phyloP scores from a whole-genome alignment of 228 moss, liverwort and hornwort genomes.

The Sphagnum magellanicum region DNA sequence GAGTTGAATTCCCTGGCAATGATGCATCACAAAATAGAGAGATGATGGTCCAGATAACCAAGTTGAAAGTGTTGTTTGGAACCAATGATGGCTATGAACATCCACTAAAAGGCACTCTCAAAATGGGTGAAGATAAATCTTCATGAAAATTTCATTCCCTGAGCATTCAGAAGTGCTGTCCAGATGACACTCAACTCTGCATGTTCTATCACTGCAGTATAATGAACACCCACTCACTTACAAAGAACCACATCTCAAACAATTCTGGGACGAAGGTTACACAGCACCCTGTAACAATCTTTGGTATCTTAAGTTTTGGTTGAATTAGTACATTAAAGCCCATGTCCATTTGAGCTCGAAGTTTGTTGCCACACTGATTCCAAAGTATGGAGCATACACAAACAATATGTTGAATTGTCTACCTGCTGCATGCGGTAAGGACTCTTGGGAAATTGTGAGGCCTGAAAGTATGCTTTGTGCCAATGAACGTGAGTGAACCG shows the following conservation, averaged over 20 bases:
- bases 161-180: slow-evolving; percentile 61
- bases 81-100: background rate
- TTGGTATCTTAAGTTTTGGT: too few species aligned
- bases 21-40: background rate
- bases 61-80: background rate
- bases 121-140: slow-evolving; percentile 19
- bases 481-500: slow-evolving; percentile 54
- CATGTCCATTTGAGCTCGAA: too few species aligned
- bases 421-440: background rate
- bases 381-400: too few species aligned
- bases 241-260: too few species aligned
- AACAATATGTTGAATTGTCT: too few species aligned
- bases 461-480: slow-evolving; percentile 53
- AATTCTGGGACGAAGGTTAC: too few species aligned
- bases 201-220: slow-evolving; percentile 48
- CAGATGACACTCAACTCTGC: slow-evolving; percentile 52
- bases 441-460: slow-evolving; percentile 47
- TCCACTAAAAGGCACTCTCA: background rate
- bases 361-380: too few species aligned
- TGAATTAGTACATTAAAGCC: too few species aligned
- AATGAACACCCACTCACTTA: background rate
- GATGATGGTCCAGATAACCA: background rate
- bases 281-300: too few species aligned
- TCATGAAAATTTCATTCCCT: slow-evolving; percentile 67
- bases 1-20: slow-evolving; percentile 38